Evolutionary conservation across 2,329 filamentous ascomycete species (phyloP), one percentile per base, ranked within the genome.

Genomic region (Lachnellula arida): DNA sequence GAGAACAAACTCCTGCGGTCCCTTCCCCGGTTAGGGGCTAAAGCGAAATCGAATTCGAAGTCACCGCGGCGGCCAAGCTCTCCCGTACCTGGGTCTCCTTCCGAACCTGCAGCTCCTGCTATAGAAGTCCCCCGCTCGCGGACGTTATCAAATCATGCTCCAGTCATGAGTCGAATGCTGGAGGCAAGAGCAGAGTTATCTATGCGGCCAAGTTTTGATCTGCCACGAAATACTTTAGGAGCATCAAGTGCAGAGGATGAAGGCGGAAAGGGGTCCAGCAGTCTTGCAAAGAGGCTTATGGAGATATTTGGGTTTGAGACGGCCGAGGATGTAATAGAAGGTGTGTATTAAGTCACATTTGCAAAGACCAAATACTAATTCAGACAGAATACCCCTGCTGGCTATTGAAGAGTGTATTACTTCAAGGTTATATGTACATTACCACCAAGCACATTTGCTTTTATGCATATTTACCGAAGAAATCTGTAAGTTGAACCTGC

Each of bases 391-490:
- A 95, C 70, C 89, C 91, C 8, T 97, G 93, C 74, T 97, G 91
- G 86, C 76, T 97, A 40, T 75, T 97, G 35, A 91, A 97, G 70
- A 96, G 88, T 68, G 91, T 96, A 46, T 77, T 97, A 32, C 80
- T 97, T 8, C 91, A 97, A 69, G 94, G 94, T 5, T 97, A 94
- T 70, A 87, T 99, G 81, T 97, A 97, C 74, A 89, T 99, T 67
- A 97, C 94, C 0, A 80, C 88, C 59, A 88, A 87, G 65, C 94
- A 99, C 70, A 88, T 97, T 59, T 97, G 92, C 74, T 99, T 97
- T 71, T 97, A 97, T 70, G 91, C 94, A 40, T 97, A 97, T 70
- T 80, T 97, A n/a, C 91, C 91, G 6, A 95, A 92, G 77, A 96
- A 94, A 78, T 84, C 88, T 51, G 88, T 89, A 77, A 73, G 85